These are phyloP conservation scores for Stagonosporopsis vannaccii DNA, from an alignment of 2,329 filamentous ascomycete genomes.

Conservation along the genomic window DNA sequence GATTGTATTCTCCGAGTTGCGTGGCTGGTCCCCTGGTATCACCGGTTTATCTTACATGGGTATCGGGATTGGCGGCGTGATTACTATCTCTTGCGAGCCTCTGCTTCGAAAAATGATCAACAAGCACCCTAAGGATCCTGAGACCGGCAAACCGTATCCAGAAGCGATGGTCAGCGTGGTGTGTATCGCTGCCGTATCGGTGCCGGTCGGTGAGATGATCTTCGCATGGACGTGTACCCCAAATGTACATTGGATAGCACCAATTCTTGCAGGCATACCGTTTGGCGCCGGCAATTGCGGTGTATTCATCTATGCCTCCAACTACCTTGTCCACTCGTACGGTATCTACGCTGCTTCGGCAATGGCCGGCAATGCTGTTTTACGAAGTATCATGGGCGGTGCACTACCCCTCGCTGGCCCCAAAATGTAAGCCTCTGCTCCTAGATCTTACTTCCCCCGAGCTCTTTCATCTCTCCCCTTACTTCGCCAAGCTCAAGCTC, in stretches of 20 bases:
- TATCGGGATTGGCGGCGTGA: constrained; percentile 64
- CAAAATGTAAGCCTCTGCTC: constrained; percentile 56
- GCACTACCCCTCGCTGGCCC: constrained; percentile 77
- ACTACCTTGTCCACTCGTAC: constrained; percentile 81
- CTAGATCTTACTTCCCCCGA: background rate
- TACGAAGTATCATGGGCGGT: constrained; percentile 77
- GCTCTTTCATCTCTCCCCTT: background rate
- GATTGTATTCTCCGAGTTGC: constrained; percentile 76
- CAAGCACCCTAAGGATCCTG: constrained; percentile 74
- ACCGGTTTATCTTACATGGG: constrained; percentile 82
- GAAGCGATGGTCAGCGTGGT: constrained; percentile 85
- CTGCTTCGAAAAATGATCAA: constrained; percentile 81
- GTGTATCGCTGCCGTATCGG: constrained; percentile 76
- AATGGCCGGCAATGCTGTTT: constrained; percentile 79
- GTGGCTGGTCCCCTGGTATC: constrained; percentile 77
- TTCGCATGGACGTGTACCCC: constrained; percentile 80
- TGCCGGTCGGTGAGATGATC: constrained; percentile 80
- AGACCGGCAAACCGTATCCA: constrained; percentile 74
- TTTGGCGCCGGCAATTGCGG: constrained; percentile 80
- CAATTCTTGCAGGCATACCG: constrained; percentile 78
- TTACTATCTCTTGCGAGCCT: constrained; percentile 66
- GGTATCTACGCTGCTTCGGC: constrained; percentile 83
- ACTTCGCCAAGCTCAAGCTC: too few relatives aligned
- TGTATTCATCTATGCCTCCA: constrained; percentile 82
- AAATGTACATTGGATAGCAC: constrained; percentile 81